Percentiles rank a stretch among this genome's conserved stretches.
Evolutionary conservation across 768 basidiomycete genomes (phyloP).

Genomic region (Termitomyces sp.): DNA sequence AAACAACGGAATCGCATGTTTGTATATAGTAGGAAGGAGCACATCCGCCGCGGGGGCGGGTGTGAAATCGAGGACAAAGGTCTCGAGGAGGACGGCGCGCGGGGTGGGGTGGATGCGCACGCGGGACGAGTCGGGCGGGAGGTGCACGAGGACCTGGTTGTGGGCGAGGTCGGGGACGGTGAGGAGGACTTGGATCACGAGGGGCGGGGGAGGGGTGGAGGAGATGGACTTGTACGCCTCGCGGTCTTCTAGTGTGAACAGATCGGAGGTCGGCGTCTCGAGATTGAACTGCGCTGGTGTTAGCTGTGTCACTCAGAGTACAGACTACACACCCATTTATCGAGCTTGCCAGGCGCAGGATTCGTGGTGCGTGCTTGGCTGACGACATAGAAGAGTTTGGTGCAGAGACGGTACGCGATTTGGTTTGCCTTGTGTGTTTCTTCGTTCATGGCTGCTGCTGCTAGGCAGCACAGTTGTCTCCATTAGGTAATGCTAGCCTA

Average conservation of each 20-base stretch:
- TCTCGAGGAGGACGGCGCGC: constrained; percentile 67
- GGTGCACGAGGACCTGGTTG: constrained; percentile 73
- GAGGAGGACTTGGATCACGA: constrained; percentile 70
- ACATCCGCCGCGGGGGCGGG: constrained; percentile 38
- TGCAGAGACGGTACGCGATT: constrained; percentile 81
- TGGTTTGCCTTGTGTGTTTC: constrained; percentile 71
- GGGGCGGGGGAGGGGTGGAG: constrained; percentile 38
- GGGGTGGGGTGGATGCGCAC: constrained; percentile 68
- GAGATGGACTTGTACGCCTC: constrained; percentile 63
- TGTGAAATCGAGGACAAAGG: constrained; percentile 54
- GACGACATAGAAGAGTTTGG: constrained; percentile 76
- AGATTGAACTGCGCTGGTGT: constrained; percentile 67
- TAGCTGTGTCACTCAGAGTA: not conserved
- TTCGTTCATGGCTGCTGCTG: no score
- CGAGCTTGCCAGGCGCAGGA: constrained; percentile 45
- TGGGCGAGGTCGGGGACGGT: constrained; percentile 63
- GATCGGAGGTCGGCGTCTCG: constrained; percentile 70
- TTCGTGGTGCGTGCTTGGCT: constrained; percentile 67
- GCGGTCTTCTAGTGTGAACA: constrained; percentile 58
- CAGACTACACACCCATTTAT: constrained; percentile 72
- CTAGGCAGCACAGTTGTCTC: no score
- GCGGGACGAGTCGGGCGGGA: constrained; percentile 54
- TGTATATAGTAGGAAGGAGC: constrained; percentile 76
- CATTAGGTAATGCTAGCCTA: no score
- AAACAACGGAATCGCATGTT: constrained; percentile 80